Evolutionary conservation across 2,329 filamentous ascomycete species (phyloP), one percentile per base, ranked within the genome.

Genomic region (Clonostachys rosea): DNA sequence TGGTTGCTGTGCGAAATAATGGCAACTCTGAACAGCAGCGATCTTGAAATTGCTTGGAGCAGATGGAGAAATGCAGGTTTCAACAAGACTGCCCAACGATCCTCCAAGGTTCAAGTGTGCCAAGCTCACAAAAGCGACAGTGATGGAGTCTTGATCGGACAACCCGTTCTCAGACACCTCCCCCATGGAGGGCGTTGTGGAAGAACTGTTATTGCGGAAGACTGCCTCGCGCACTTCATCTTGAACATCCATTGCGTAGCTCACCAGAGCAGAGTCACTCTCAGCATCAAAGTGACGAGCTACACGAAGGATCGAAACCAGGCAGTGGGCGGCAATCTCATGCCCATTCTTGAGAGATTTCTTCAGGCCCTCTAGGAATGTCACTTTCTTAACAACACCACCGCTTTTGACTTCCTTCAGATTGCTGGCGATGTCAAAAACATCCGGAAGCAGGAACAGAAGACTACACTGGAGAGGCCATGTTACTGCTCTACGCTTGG

Each of bases 361-460:
- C 55, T 80, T 73, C 12, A 87, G 62, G 40, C 73, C 73, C 50
- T 87, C 83, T 14, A 87, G 67, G 53, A 86, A 86, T 4, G 76
- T 72, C 6, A 85, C 78, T 56, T 85, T 86, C 63, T 87, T 87
- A 14, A 76, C 71, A 61, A 86, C 78, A 54, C 78, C 75, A 47
- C 74, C 72, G 54, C 76, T 79, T 59, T 84, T 86, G 33, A 75
- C 75, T 52, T 86, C 82, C 49, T 81, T 74, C 59, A 87, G 70
- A 60, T 84, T 84, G 61, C 81, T 84, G 24, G 83, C 83, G 34
- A 86, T 81, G 61, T 86, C 81, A 53, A 87, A 87, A 6, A 87
- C 79, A 54, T 87, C 84, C 5, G 84, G 84, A 9, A 86, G 66
- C 9, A 87, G 69, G 49, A 87, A 76, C 10, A 87, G 64, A 5